A percentile compares a stretch with the other conserved stretches of the same genome.
These are phyloP conservation scores for Bryoerythrophyllum caledonicum DNA, from an alignment of 225 moss, liverwort and hornwort genomes.

Conservation along the genomic window DNA sequence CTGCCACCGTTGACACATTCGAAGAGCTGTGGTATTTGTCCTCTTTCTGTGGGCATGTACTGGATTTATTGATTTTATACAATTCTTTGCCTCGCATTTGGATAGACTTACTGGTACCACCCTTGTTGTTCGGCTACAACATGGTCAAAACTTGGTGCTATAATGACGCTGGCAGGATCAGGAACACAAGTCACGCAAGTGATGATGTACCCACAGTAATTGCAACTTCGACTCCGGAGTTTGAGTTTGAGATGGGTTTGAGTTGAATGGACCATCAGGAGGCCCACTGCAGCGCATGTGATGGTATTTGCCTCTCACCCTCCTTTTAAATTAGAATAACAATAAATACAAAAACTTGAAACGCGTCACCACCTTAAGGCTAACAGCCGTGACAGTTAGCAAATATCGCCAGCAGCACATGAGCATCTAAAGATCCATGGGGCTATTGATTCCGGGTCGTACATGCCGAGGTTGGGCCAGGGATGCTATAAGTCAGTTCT, in stretches of 20 bases:
- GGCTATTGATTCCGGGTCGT: neutral
- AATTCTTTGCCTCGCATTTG: neutral
- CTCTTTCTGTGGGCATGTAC: neutral
- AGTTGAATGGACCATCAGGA: neutral
- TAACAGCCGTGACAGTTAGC: neutral
- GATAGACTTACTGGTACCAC: neutral
- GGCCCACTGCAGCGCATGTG: neutral
- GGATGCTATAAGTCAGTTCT: neutral
- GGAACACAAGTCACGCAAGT: conserved; percentile 16
- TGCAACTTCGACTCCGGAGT: neutral
- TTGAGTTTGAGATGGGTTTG: conserved; percentile 14
- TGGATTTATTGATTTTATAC: neutral
- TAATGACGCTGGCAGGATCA: neutral
- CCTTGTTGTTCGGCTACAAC: neutral
- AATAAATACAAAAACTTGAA: neutral
- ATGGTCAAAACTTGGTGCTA: neutral
- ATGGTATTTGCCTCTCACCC: neutral
- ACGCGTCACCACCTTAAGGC: neutral
- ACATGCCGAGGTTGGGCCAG: neutral
- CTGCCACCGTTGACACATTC: neutral
- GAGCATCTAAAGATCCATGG: neutral
- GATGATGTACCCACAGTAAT: neutral
- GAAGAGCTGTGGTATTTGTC: too few relatives aligned
- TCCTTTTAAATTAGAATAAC: neutral
- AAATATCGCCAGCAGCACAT: neutral